Evolutionary conservation across 495 filamentous ascomycete species (phyloP).

Genomic region (Daldinia bambusicola): DNA sequence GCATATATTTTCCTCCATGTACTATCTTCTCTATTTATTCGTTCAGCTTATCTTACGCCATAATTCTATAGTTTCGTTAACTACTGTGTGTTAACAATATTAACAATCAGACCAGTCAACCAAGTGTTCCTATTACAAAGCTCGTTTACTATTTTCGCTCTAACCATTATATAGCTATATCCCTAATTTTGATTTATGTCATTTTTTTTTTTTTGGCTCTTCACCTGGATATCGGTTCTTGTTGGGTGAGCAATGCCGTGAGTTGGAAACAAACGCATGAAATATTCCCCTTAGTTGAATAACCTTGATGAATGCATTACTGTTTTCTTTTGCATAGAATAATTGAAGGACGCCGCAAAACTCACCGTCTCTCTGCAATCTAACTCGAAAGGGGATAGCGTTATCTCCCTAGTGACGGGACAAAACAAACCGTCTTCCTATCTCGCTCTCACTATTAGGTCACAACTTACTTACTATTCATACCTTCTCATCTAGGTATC

Average conservation of each 20-base stretch:
- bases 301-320: background rate
- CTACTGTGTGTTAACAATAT: too few species aligned
- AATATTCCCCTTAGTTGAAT: background rate
- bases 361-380: background rate
- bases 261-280: background rate
- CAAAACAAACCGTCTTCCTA: background rate
- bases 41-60: too few species aligned
- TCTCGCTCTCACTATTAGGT: background rate
- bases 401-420: conserved; percentile 2
- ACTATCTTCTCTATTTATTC: too few species aligned
- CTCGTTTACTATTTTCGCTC: too few species aligned
- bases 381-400: background rate
- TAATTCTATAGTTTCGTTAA: too few species aligned
- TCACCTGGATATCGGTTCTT: background rate
- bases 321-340: background rate
- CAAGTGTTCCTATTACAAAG: too few species aligned
- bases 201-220: too few species aligned
- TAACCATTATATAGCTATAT: too few species aligned
- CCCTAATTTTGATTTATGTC: too few species aligned
- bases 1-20: too few species aligned
- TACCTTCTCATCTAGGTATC: conserved; percentile 8
- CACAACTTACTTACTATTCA: background rate
- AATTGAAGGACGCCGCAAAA: background rate
- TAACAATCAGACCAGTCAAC: too few species aligned
- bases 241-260: background rate